These are phyloP conservation scores for Phaffia rhodozyma DNA, from an alignment of 1,284 basidiomycete genomes.

Conservation along the genomic window DNA sequence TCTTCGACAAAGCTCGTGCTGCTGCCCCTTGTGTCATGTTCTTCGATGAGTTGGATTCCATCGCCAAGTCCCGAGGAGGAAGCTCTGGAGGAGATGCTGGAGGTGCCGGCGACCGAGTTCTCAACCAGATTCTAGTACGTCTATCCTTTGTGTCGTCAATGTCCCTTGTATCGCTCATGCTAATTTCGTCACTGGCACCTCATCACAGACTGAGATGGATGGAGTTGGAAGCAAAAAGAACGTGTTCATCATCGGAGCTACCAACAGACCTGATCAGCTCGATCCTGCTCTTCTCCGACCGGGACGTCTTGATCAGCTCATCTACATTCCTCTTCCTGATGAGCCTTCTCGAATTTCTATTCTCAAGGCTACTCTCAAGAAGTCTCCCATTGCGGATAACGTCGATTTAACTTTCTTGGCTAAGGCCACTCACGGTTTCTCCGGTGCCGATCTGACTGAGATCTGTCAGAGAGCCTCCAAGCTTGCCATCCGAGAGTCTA, in stretches of 20 bases:
- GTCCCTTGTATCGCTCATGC: slow-evolving; percentile 3
- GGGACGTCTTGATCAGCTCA: slow-evolving; percentile 91
- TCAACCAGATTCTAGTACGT: slow-evolving; percentile 73
- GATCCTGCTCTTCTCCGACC: slow-evolving; percentile 94
- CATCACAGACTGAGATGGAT: slow-evolving; percentile 81
- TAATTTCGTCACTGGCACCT: background rate
- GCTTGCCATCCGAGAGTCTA: slow-evolving; percentile 78
- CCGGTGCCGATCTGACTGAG: slow-evolving; percentile 97
- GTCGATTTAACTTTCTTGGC: slow-evolving; percentile 82
- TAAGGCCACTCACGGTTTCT: slow-evolving; percentile 93
- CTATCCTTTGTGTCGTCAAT: background rate
- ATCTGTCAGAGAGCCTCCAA: slow-evolving; percentile 98
- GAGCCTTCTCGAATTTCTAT: slow-evolving; percentile 84
- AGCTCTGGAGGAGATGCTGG: slow-evolving; percentile 71
- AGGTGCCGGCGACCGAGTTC: slow-evolving; percentile 91
- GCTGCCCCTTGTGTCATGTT: slow-evolving; percentile 61
- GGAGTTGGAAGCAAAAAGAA: slow-evolving; percentile 99
- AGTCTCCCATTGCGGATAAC: slow-evolving; percentile 74
- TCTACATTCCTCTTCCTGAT: slow-evolving; percentile 89
- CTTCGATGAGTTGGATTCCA: slow-evolving; percentile 82
- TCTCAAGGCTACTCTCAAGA: slow-evolving; percentile 80
- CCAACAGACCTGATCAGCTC: slow-evolving; percentile 98
- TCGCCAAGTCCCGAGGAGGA: slow-evolving; percentile 86
- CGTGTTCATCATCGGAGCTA: slow-evolving; percentile 97
- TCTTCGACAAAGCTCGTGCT: slow-evolving; percentile 98